phyloP scores from a whole-genome alignment of 805 yeast species.

The Priceomyces melissophilus region DNA sequence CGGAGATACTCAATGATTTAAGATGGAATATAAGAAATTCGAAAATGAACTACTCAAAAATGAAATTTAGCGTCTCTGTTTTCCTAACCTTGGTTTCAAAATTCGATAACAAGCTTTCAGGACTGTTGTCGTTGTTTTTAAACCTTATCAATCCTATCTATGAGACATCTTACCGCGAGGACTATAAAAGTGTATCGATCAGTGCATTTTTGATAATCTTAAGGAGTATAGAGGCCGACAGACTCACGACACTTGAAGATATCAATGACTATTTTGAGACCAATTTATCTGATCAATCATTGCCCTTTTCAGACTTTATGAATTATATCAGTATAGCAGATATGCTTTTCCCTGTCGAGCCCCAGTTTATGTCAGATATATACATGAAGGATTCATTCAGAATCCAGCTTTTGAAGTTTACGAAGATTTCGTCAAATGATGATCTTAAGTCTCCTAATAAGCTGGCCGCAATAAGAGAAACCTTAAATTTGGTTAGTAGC shows the following conservation, averaged over 20 bases:
- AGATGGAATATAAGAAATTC: background rate
- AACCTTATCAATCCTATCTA: constrained; percentile 13
- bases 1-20: background rate
- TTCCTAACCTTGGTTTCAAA: constrained; percentile 19
- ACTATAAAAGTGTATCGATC: constrained; percentile 12
- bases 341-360: constrained; percentile 25
- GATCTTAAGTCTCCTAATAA: constrained; percentile 7
- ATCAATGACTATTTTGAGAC: constrained; percentile 22
- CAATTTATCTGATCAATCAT: constrained; percentile 6
- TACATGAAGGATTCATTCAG: constrained; percentile 20
- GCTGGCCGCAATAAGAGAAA: constrained; percentile 7
- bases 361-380: constrained; percentile 17
- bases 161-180: constrained; percentile 3
- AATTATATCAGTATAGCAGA: constrained; percentile 20
- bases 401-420: constrained; percentile 12
- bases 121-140: constrained; percentile 20
- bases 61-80: constrained; percentile 11
- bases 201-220: constrained; percentile 19
- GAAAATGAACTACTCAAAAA: background rate
- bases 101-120: constrained; percentile 14
- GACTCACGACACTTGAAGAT: constrained; percentile 11
- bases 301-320: constrained; percentile 12
- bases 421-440: constrained; percentile 7
- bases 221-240: constrained; percentile 15
- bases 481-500: constrained; percentile 20